phyloP scores from a whole-genome alignment of 805 yeast genomes.

The Dipodascus albidus region DNA sequence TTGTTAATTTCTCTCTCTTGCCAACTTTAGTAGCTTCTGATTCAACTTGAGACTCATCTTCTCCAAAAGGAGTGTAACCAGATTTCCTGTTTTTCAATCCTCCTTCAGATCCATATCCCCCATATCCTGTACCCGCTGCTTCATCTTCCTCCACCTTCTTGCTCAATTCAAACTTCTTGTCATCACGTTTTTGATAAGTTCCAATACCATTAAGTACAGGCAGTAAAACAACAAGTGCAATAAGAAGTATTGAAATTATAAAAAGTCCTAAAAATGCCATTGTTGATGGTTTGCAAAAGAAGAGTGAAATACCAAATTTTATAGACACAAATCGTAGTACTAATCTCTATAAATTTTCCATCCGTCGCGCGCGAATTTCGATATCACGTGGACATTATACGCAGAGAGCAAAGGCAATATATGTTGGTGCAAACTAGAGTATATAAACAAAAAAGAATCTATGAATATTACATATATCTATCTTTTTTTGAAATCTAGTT shows the following conservation, averaged over 20 bases:
- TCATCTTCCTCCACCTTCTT: not conserved
- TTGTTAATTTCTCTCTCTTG: not conserved
- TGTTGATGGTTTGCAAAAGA: not conserved
- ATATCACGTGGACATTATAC: too few species aligned
- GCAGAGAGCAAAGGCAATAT: too few species aligned
- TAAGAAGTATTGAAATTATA: not conserved
- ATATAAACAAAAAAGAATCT: not conserved
- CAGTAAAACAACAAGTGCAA: not conserved
- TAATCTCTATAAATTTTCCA: too few species aligned
- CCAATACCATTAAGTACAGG: constrained; percentile 3
- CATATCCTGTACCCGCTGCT: not conserved
- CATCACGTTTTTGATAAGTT: not conserved
- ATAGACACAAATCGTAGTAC: too few species aligned
- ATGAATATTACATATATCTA: constrained; percentile 2
- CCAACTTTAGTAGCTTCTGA: not conserved
- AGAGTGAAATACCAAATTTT: too few species aligned
- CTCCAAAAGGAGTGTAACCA: not conserved
- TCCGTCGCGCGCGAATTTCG: not conserved
- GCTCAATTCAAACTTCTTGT: not conserved
- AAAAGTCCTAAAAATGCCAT: not conserved
- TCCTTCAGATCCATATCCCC: not conserved
- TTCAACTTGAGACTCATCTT: not conserved
- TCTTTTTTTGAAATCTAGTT: constrained; percentile 20
- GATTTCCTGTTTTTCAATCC: not conserved
- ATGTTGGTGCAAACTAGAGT: not conserved